Base-by-base conservation (phyloP, 306 rosid genomes). In the Lagenaria siceraria region DNA sequence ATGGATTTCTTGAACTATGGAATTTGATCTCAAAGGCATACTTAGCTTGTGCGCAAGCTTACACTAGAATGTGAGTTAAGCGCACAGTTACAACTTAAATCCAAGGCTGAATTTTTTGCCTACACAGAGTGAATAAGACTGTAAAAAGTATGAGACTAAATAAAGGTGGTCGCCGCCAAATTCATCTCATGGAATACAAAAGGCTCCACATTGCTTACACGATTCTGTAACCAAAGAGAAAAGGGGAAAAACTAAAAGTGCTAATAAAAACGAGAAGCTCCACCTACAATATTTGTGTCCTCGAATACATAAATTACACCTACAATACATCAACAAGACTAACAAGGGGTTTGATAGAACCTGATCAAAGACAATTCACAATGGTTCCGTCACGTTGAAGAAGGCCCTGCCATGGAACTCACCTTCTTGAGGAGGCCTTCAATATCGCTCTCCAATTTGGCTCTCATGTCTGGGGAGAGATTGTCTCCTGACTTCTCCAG, bases 371-470 rank as follows among this genome's bases (percentile, higher is more conserved):
- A 71, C 10, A 24, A 71, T 71, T 22, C 76, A 48, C 76, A 48
- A 17, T 9, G 76, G 76, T 24, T 71, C 15, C 42, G 2, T 27
- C 48, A 71, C 21, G 76, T 71, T 25, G 87, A 81, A 60, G 82
- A 81, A 38, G 88, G 79, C 75, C 86, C 76, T 48, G 74, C 56
- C 86, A 77, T 86, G 75, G 90, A 89, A 85, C 88, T 90, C 82
- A 95, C 93, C 92, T 87, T 95, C 79, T 51, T 77, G 81, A 89
- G 49, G 65, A 95, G 96, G 77, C 83, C 83, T 78, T 87, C 86
- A 56, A 95, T 87, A 77, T 86, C 97, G 53, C 35, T 73, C 52
- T 88, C 97, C 81, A 95, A 76, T 77, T 86, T 84, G 79, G 87
- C 85, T 83, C 90, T 90, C 81, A 78, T 84, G 79, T 83, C 85